Base-by-base conservation (phyloP, 2,329 filamentous ascomycete genomes). In the Aspergillus neoniger region DNA sequence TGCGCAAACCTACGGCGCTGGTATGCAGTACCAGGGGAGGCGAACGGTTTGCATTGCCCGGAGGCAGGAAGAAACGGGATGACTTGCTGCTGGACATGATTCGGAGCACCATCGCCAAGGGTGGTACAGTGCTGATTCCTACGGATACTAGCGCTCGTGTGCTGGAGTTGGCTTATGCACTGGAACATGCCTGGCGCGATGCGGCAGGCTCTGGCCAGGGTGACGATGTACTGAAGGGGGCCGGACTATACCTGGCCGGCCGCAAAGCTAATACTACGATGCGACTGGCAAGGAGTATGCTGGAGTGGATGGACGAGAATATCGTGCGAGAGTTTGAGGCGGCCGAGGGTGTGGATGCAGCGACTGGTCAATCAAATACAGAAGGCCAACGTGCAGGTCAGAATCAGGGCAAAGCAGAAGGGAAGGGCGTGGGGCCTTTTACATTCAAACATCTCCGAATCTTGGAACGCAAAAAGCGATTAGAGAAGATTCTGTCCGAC, bases 281-380 rank as follows among this genome's bases (percentile, higher is more conserved):
- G 83, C 86, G 92, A 55, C 91, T 97, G 67, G 91, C 94, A 25
- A 86, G 93, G 66, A 97, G 94, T 74, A 96, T 99, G 91, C 82
- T 99, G 32, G 95, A 99, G 73, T 99, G 95, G 95, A 98, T 99
- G 93, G 93, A 98, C 72, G 93, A 97, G 71, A 89, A 88, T 60
- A 96, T 99, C 61, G 90, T 96, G 44, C 88, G 92, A 57, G 94
- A 98, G 69, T 96, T 96, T 63, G 93, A 96, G 73, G 87, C 89
- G 15, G 81, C 76, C 1, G 77, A 80, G 60, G 77, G 77, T 38
- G 74, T 72, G 23, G 77, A 80, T 58, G 71, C 69, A 55, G 68
- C 69, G 6, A 67, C 69, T 9, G 69, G 70, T n/a, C 76, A 78
- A 61, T 64, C 66, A 10, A 72, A 75, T 38, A 70, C 68, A 65